Percentiles rank a stretch among this genome's conserved stretches.
Evolutionary conservation across 129 eudicot species (phyloP).

Genomic region (Cynara cardunculus): DNA sequence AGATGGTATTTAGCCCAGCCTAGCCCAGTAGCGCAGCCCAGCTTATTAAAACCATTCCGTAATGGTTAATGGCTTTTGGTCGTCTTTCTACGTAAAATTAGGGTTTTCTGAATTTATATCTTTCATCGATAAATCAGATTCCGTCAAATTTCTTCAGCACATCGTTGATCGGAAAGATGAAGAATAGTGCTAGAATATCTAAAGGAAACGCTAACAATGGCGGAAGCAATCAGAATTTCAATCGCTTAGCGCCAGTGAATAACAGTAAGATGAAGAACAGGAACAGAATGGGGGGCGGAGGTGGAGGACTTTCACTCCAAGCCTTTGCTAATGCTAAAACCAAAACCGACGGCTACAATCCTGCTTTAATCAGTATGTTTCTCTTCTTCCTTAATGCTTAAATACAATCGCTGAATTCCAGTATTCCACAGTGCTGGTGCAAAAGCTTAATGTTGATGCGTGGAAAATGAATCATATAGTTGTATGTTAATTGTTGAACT

Average conservation of each 20-base stretch:
- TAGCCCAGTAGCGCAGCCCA: not conserved
- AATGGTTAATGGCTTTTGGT: not conserved
- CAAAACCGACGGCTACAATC: conserved; percentile 56
- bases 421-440: not conserved
- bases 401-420: not conserved
- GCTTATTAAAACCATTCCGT: not conserved
- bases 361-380: conserved; percentile 60
- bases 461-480: not conserved
- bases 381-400: conserved; percentile 5
- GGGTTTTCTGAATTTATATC: conserved; percentile 6
- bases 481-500: not conserved
- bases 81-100: not conserved
- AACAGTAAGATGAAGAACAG: conserved; percentile 41
- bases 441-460: not conserved
- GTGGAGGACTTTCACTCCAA: conserved; percentile 68
- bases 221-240: conserved; percentile 22
- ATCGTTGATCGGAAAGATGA: conserved; percentile 14
- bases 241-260: conserved; percentile 25
- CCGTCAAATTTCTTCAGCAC: not conserved
- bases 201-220: conserved; percentile 23
- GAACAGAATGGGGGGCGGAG: conserved; percentile 67
- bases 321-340: conserved; percentile 82
- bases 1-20: too few species aligned
- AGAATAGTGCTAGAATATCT: conserved; percentile 1
- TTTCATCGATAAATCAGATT: not conserved